phyloP scores from a whole-genome alignment of 106 monocot species.

The Allium cepa region DNA sequence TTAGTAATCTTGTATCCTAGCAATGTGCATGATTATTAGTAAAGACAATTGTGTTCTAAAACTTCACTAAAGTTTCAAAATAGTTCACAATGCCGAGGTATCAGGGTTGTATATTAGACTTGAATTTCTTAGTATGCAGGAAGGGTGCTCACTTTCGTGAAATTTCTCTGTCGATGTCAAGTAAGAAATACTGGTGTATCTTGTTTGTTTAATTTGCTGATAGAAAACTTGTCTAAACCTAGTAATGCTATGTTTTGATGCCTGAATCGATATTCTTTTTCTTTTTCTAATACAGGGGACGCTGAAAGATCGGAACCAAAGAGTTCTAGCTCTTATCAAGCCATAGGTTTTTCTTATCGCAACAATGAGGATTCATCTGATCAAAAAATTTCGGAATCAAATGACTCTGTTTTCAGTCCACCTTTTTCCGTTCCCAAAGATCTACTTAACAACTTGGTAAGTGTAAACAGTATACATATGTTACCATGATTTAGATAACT shows the following conservation, averaged over 20 bases:
- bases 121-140: slow-evolving; percentile 63
- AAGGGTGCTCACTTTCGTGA: slow-evolving; percentile 52
- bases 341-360: slow-evolving; percentile 74
- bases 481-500: slow-evolving; percentile 17
- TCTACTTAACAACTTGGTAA: slow-evolving; percentile 68
- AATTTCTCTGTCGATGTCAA: slow-evolving; percentile 41
- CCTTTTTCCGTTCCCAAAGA: slow-evolving; percentile 70
- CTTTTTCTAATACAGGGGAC: slow-evolving; percentile 25
- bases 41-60: too few relatives aligned
- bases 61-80: too few relatives aligned
- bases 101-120: slow-evolving; percentile 12
- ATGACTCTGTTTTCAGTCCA: slow-evolving; percentile 46
- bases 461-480: slow-evolving; percentile 18
- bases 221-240: not conserved
- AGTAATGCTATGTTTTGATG: too few relatives aligned
- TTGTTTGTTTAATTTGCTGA: not conserved
- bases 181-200: slow-evolving; percentile 44
- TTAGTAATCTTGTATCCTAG: too few relatives aligned
- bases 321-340: slow-evolving; percentile 39
- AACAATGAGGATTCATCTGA: slow-evolving; percentile 9
- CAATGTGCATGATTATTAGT: too few relatives aligned
- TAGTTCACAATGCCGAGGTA: too few relatives aligned
- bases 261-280: not conserved
- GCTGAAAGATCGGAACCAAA: slow-evolving; percentile 15
- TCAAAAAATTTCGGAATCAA: slow-evolving; percentile 19